Percentiles rank a stretch among this genome's conserved stretches.
Evolutionary conservation across 495 filamentous ascomycete genomes (phyloP).

Genomic region (Neurospora intermedia): DNA sequence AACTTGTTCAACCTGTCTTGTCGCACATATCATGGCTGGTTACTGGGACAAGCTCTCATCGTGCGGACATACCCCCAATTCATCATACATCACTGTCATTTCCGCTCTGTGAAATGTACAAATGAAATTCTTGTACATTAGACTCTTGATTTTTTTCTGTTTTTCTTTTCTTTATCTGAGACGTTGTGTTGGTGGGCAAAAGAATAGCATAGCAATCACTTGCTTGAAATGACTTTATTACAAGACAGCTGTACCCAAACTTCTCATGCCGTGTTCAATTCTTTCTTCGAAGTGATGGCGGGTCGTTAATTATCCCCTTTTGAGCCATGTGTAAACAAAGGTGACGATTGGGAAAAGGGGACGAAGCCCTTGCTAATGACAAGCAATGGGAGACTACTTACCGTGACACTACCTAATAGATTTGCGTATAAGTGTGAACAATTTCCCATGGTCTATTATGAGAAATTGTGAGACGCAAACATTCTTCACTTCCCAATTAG

Average conservation of each 20-base stretch:
- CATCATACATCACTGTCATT: background rate
- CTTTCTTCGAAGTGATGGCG: background rate
- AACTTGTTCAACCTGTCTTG: background rate
- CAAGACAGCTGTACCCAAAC: background rate
- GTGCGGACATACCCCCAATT: background rate
- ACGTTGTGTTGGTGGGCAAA: background rate
- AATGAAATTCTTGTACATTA: background rate
- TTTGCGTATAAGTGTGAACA: background rate
- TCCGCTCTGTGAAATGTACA: background rate
- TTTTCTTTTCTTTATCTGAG: background rate
- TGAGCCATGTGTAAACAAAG: background rate
- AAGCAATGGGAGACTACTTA: background rate
- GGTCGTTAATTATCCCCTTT: background rate
- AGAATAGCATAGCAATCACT: background rate
- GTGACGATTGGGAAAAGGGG: background rate
- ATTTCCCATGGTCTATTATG: no score
- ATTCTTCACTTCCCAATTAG: background rate
- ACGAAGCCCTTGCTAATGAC: background rate
- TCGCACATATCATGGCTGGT: background rate
- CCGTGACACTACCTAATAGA: background rate
- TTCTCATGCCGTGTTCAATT: background rate
- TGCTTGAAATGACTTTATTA: background rate
- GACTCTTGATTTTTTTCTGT: background rate
- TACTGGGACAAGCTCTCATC: background rate
- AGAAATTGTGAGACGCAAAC: background rate